Conservation (phyloP, 2,329 filamentous ascomycete species). For the Ophiosphaerella narmari region DNA sequence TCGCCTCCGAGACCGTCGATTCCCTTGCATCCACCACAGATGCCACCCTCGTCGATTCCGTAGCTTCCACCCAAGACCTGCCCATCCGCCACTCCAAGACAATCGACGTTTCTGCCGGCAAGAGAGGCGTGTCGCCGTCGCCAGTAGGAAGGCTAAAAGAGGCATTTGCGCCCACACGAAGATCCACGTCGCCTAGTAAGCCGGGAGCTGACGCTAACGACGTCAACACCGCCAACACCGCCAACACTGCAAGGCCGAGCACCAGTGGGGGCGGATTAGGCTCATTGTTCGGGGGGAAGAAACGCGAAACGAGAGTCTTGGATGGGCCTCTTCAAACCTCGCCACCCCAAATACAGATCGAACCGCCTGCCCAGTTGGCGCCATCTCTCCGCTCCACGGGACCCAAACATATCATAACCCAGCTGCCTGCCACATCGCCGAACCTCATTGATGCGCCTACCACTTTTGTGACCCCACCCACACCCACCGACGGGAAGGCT, state of each 20-base stretch:
- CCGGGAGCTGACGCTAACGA: slow-evolving; percentile 39
- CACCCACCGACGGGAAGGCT: slow-evolving; percentile 57
- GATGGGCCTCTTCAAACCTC: slow-evolving; percentile 35
- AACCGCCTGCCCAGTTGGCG: slow-evolving; percentile 38
- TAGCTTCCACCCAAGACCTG: slow-evolving; percentile 31
- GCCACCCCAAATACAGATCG: slow-evolving; percentile 37
- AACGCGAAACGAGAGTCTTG: slow-evolving; percentile 34
- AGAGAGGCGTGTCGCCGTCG: slow-evolving; percentile 72
- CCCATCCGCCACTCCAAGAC: slow-evolving; percentile 40
- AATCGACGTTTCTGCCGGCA: slow-evolving; percentile 43
- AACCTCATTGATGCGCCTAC: slow-evolving; percentile 53
- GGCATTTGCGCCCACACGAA: slow-evolving; percentile 61
- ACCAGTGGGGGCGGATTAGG: slow-evolving; percentile 49
- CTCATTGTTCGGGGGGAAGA: slow-evolving; percentile 49
- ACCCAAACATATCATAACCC: slow-evolving; percentile 46
- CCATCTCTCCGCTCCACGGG: slow-evolving; percentile 27
- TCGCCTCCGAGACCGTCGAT: slow-evolving; percentile 48
- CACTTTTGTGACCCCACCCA: slow-evolving; percentile 68
- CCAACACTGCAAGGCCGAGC: slow-evolving; percentile 48
- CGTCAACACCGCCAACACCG: slow-evolving; percentile 29
- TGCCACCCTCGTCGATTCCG: slow-evolving; percentile 38
- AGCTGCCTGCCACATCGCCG: slow-evolving; percentile 49
- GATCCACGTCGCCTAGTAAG: slow-evolving; percentile 35
- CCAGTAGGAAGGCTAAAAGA: slow-evolving; percentile 73
- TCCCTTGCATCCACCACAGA: slow-evolving; percentile 22